Evolutionary conservation across 1,284 basidiomycete species (phyloP), one percentile per base, ranked within the genome.

Genomic region (Trichosporon ovoides): DNA sequence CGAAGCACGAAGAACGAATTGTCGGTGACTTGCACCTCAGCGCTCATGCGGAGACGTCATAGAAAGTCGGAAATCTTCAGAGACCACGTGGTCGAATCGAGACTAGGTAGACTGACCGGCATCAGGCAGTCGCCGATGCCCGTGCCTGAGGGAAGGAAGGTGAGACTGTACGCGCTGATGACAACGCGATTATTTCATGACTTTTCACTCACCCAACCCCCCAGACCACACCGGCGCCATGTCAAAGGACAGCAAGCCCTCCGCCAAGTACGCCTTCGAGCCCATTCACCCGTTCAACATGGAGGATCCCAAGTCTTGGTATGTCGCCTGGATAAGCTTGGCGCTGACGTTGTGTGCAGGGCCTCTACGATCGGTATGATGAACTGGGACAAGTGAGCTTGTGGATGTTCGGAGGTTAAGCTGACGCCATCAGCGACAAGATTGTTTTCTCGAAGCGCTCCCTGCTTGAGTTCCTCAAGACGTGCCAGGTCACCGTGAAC

Each of bases 401-500:
- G 22, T 19, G 13, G 33, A 10, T 11, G 18, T 7, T 12, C 18
- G n/a, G 18, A 28, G 6, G 14, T 16, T n/a, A n/a, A 16, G 58
- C 60, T 66, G 35, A 60, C 48, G n/a, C n/a, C 12, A 1, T 2
- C 58, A 76, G 74, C 53, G 74, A 76, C 66, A 76, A 76, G 69
- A 76, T 76, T 46, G 72, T 76, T 54, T 78, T 78, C 66, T 74
- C 74, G 52, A 78, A 78, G 63, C 67, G 76, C 59, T 76, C 75
- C 52, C 63, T 78, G 35, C 68, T 78, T 40, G 76, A 78, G 60
- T 78, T 78, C 66, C 68, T 78, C 58, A 78, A 77, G 76, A 68
- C 74, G 38, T 74, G 73, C 57, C 67, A 72, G 48, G 52, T 78
- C 12, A 74, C 74, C 4, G 76, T 78, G 52, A 71, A 73, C 63